phyloP scores from a whole-genome alignment of 345 rosid species.

The Combretum micranthum region DNA sequence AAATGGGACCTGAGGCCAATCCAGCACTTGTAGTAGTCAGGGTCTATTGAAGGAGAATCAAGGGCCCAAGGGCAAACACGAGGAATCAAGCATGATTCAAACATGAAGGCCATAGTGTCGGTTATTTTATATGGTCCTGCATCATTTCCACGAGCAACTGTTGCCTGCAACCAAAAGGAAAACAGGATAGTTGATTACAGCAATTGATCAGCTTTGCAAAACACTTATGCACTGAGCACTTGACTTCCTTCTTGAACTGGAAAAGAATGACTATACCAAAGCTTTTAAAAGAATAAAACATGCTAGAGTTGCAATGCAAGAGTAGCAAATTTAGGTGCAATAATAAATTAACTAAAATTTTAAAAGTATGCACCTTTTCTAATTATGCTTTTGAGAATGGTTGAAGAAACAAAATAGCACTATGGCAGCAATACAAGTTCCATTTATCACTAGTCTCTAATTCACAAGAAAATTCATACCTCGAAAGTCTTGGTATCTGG shows the following conservation, averaged over 20 bases:
- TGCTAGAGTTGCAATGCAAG: too few species aligned
- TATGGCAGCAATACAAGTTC: neutral
- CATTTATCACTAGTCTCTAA: neutral
- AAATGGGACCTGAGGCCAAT: conserved; percentile 87
- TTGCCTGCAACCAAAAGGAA: conserved; percentile 38
- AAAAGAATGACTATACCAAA: neutral
- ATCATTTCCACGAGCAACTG: conserved; percentile 50
- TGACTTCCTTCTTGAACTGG: too few species aligned
- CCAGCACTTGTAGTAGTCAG: conserved; percentile 90
- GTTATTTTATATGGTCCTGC: conserved; percentile 58
- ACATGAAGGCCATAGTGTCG: conserved; percentile 93
- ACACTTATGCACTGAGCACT: too few species aligned
- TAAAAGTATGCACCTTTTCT: too few species aligned
- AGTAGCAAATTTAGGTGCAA: too few species aligned
- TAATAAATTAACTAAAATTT: too few species aligned
- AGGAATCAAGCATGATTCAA: conserved; percentile 83
- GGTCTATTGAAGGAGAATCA: conserved; percentile 63
- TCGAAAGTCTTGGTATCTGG: conserved; percentile 90
- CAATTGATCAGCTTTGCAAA: neutral
- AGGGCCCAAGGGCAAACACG: conserved; percentile 84
- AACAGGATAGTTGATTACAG: neutral
- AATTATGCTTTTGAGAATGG: too few species aligned
- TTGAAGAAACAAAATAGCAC: neutral
- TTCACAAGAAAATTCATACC: conserved; percentile 26
- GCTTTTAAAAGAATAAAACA: neutral